A percentile compares a stretch with the other conserved stretches of the same genome.
These are phyloP conservation scores for Hansfordia pulvinata DNA, from an alignment of 2,329 filamentous ascomycete genomes.

Conservation along the genomic window DNA sequence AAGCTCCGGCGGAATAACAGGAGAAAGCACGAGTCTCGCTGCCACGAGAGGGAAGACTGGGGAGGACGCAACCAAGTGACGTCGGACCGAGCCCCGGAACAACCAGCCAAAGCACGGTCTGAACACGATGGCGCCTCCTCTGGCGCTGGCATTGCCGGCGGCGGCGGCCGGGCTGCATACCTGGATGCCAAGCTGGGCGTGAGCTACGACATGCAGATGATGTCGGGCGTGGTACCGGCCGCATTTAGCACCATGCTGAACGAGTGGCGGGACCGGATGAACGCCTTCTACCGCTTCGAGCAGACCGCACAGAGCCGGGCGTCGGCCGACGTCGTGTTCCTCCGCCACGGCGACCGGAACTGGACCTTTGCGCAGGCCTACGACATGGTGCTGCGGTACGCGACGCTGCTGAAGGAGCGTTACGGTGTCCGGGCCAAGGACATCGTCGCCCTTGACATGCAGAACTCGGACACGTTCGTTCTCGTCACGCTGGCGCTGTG, in stretches of 20 bases:
- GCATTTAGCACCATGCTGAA: slow-evolving; percentile 27
- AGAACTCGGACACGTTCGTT: slow-evolving; percentile 67
- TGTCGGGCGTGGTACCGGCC: slow-evolving; percentile 38
- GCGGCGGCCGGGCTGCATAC: slow-evolving; percentile 58
- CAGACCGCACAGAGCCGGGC: slow-evolving; percentile 38
- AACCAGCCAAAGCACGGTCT: too few relatives aligned
- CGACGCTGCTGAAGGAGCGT: slow-evolving; percentile 55
- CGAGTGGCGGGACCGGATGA: slow-evolving; percentile 47
- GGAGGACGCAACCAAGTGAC: too few relatives aligned
- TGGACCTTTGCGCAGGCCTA: slow-evolving; percentile 72
- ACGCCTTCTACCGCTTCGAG: slow-evolving; percentile 66
- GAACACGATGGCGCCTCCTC: slow-evolving; percentile 27
- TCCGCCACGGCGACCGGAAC: slow-evolving; percentile 53
- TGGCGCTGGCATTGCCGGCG: slow-evolving; percentile 43
- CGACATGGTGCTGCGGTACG: slow-evolving; percentile 56
- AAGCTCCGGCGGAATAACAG: too few relatives aligned
- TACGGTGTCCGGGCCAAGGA: slow-evolving; percentile 55
- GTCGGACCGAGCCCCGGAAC: too few relatives aligned
- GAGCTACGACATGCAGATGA: slow-evolving; percentile 48
- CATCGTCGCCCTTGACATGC: slow-evolving; percentile 68
- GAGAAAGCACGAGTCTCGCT: too few relatives aligned
- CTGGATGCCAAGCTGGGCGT: slow-evolving; percentile 58
- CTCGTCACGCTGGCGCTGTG: slow-evolving; percentile 68
- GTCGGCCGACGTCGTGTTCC: slow-evolving; percentile 39
- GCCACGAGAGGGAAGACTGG: too few relatives aligned